These are phyloP conservation scores for Poa pratensis DNA, from an alignment of 176 grass and related monocot species.

Conservation along the genomic window DNA sequence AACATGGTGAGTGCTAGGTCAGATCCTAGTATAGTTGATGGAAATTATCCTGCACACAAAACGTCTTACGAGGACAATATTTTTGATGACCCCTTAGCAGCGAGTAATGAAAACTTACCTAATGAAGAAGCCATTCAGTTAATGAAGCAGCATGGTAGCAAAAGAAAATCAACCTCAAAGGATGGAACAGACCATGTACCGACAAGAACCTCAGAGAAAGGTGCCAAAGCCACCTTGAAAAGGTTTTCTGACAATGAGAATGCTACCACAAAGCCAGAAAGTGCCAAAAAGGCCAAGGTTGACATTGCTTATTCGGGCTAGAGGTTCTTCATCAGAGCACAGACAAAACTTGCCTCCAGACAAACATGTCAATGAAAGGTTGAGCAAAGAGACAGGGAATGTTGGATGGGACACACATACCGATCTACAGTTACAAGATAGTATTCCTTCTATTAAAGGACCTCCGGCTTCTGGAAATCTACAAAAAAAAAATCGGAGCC, in stretches of 20 bases:
- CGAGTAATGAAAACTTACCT: constrained; percentile 31
- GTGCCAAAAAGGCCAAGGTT: constrained; percentile 70
- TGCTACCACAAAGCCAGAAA: constrained; percentile 48
- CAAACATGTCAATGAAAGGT: constrained; percentile 49
- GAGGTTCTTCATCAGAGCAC: constrained; percentile 48
- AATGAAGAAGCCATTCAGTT: constrained; percentile 49
- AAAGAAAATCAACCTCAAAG: constrained; percentile 53
- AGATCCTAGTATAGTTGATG: constrained; percentile 38
- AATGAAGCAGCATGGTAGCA: constrained; percentile 45
- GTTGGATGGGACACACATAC: constrained; percentile 43
- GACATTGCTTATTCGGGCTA: constrained; percentile 44
- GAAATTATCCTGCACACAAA: constrained; percentile 39
- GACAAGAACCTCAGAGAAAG: constrained; percentile 48
- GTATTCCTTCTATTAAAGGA: constrained; percentile 47
- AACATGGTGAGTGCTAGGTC: constrained; percentile 26
- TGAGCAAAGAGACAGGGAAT: constrained; percentile 54
- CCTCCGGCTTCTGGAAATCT: constrained; percentile 51
- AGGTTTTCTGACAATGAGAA: constrained; percentile 51
- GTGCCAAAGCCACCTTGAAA: constrained; percentile 61
- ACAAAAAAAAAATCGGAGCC: constrained; percentile 54
- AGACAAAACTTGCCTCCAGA: constrained; percentile 50
- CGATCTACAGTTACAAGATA: constrained; percentile 43
- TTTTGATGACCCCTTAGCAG: constrained; percentile 42
- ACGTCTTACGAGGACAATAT: constrained; percentile 40
- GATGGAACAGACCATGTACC: constrained; percentile 52